These are phyloP conservation scores for Ricinus communis DNA, from an alignment of 345 rosid species.

Conservation along the genomic window DNA sequence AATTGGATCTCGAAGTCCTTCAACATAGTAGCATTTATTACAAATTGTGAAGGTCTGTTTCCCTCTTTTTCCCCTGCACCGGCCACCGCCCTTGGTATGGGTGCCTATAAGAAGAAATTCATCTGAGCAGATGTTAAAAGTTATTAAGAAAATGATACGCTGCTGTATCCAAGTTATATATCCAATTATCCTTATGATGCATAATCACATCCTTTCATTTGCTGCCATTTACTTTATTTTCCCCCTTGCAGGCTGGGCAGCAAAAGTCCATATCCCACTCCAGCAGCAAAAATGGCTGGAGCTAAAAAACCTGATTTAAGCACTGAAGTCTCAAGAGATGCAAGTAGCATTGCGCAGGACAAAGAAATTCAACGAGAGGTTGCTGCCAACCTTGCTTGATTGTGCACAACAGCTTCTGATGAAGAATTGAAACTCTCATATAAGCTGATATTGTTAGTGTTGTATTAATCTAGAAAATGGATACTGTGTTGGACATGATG, in stretches of 20 bases:
- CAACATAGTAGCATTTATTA: no score
- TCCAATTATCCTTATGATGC: neutral
- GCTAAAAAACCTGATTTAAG: conserved; percentile 29
- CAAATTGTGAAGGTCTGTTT: no score
- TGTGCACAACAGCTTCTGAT: conserved; percentile 10
- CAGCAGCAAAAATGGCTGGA: conserved; percentile 34
- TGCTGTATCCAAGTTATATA: neutral
- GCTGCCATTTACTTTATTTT: neutral
- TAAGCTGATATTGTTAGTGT: neutral
- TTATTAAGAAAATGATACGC: no score
- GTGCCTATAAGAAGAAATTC: no score
- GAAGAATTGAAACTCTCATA: neutral
- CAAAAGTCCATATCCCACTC: conserved; percentile 66
- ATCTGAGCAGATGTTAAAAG: no score
- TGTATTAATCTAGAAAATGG: conserved; percentile 1
- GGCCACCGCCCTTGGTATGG: no score
- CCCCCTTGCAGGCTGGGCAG: conserved; percentile 58
- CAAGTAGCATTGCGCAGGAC: conserved; percentile 26
- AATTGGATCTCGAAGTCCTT: neutral
- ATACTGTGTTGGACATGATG: neutral
- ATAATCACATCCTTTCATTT: neutral
- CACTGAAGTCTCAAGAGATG: conserved; percentile 31
- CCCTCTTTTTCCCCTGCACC: no score
- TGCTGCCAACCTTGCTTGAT: conserved; percentile 32
- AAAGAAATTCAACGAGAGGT: conserved; percentile 33